A percentile compares a stretch with the other conserved stretches of the same genome.
phyloP scores from a whole-genome alignment of 2,329 filamentous ascomycete species.

The Fusarium sp. region DNA sequence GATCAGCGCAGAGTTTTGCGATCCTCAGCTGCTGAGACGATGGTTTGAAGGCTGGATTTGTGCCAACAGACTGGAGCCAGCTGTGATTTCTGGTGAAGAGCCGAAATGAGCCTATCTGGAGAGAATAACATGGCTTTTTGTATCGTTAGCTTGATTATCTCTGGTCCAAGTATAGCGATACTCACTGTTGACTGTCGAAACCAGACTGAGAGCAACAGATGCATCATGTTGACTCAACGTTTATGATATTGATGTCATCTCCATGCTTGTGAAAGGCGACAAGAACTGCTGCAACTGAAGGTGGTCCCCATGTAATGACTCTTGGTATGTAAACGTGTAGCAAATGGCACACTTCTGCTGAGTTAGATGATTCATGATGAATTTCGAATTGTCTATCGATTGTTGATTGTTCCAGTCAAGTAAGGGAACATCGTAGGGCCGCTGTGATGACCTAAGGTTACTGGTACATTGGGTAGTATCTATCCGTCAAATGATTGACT shows the following conservation, averaged over 20 bases:
- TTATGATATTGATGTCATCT: background rate
- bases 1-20: slow-evolving; percentile 30
- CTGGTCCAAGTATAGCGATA: background rate
- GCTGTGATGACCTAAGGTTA: background rate
- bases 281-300: background rate
- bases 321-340: background rate
- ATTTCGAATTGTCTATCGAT: background rate
- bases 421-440: slow-evolving; percentile 6
- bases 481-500: background rate
- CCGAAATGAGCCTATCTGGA: background rate
- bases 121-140: background rate
- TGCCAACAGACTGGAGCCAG: background rate
- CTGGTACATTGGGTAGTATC: too few relatives aligned
- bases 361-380: background rate
- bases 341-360: background rate
- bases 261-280: background rate
- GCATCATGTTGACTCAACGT: background rate
- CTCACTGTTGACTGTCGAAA: slow-evolving; percentile 5
- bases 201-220: background rate
- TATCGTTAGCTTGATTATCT: background rate
- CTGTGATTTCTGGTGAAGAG: background rate
- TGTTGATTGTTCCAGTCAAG: background rate
- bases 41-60: slow-evolving; percentile 16
- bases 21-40: slow-evolving; percentile 41
- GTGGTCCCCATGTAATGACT: too few relatives aligned